A percentile compares a stretch with the other conserved stretches of the same genome.
phyloP scores from a whole-genome alignment of 2,329 filamentous ascomycete species.

The Sphaerulina vaccinii region DNA sequence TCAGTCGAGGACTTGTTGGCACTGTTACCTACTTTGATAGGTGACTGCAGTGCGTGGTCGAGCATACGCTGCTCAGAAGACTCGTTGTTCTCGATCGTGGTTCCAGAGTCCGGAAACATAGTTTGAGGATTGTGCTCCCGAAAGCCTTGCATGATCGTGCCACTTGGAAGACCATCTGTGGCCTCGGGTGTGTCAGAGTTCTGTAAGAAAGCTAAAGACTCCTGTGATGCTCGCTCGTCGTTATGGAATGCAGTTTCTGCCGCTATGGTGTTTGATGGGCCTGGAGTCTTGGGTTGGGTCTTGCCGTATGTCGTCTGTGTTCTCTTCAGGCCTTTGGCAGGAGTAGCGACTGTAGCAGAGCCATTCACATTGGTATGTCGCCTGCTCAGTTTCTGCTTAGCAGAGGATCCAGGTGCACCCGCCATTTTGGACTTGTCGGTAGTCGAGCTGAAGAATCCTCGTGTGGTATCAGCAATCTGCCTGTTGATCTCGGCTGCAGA shows the following conservation, averaged over 20 bases:
- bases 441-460: constrained; percentile 26
- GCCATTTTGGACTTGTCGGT: constrained; percentile 12
- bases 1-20: neutral
- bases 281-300: neutral
- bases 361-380: constrained; percentile 19
- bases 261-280: constrained; percentile 3
- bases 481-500: constrained; percentile 23
- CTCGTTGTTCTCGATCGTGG: constrained; percentile 44
- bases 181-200: constrained; percentile 21
- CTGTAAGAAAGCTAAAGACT: constrained; percentile 24
- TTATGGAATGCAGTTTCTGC: constrained; percentile 16
- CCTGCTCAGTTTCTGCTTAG: constrained; percentile 22
- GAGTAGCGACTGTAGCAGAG: constrained; percentile 8
- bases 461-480: constrained; percentile 28
- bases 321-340: constrained; percentile 23
- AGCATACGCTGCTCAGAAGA: constrained; percentile 43
- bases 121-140: constrained; percentile 41
- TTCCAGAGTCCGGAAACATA: constrained; percentile 44
- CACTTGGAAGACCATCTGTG: constrained; percentile 32
- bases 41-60: constrained; percentile 31
- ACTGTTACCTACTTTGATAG: neutral
- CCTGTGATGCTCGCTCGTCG: constrained; percentile 13
- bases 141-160: constrained; percentile 39
- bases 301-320: constrained; percentile 28
- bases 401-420: constrained; percentile 20